Evolutionary conservation across 2,329 filamentous ascomycete species (phyloP), one percentile per base, ranked within the genome.

Genomic region (Nemania abortiva): DNA sequence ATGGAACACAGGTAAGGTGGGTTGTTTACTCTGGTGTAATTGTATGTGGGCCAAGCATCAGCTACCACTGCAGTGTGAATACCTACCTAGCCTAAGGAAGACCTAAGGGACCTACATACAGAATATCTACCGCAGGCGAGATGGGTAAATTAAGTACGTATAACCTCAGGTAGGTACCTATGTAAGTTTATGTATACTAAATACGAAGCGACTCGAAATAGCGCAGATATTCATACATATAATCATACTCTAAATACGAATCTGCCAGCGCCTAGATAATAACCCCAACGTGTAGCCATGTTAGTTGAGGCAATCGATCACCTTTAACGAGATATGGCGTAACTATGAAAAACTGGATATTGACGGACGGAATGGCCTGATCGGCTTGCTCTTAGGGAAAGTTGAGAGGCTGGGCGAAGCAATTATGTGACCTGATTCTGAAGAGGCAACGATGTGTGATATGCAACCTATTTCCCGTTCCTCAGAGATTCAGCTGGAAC

Each of bases 331-430:
- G 24, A 68, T 65, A 56, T 39, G 50, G 60, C 61, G 55, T 65
- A 37, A 56, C 53, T 54, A 18, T 69, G 42, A 15, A 56, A 60
- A 27, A 27, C 47, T 27, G 47, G 47, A 47, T 15, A 47, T 47
- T 60, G 20, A 45, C 13, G 9, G 22, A 52, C 45, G n/a, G 42
- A 42, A 62, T 69, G 56, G 66, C 61, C 53, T 53, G 45, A 61
- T 22, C 49, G 50, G 50, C 24, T 50, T 3, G 42, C 47, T 52
- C 47, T 50, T n/a, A 37, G 31, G 27, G 64, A 56, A 67, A 55
- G 53, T 56, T 63, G 52, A 65, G 62, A 65, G 61, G 52, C 47
- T 58, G 60, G 60, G 34, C 53, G 29, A 63, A 37, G 11, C 34
- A 50, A 31, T 47, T 42, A 29, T 31, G 50, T 45, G 13, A 47